Evolutionary conservation across 192 early-diverging fungal species (phyloP).

Genomic region (Funneliformis geosporum): DNA sequence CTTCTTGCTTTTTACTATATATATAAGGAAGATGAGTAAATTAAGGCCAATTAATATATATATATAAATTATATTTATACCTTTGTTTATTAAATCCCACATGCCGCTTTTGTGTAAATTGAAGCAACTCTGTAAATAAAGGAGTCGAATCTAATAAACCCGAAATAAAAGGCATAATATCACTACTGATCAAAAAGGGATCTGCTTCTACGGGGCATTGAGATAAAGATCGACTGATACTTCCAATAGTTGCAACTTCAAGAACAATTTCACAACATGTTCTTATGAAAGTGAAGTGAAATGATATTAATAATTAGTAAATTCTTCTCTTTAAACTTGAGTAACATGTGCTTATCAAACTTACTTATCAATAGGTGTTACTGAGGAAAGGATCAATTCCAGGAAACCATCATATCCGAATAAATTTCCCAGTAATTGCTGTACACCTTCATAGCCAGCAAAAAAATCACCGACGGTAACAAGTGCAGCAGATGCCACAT

Average conservation of each 20-base stretch:
- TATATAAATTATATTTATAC: background rate
- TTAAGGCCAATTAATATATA: background rate
- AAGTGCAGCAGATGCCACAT: slow-evolving; percentile 43
- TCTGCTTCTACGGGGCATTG: slow-evolving; percentile 38
- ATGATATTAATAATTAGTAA: background rate
- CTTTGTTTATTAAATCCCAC: slow-evolving; percentile 4
- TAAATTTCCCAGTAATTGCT: slow-evolving; percentile 34
- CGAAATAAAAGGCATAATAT: slow-evolving; percentile 45
- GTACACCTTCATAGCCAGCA: slow-evolving; percentile 42
- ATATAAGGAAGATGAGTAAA: background rate
- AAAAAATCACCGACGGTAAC: slow-evolving; percentile 45
- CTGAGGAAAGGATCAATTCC: slow-evolving; percentile 42
- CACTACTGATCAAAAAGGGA: slow-evolving; percentile 41
- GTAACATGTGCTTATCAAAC: background rate
- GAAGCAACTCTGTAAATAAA: slow-evolving; percentile 34
- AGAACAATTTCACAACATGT: slow-evolving; percentile 43
- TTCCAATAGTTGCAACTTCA: slow-evolving; percentile 45
- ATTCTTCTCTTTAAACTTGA: background rate
- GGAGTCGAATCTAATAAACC: slow-evolving; percentile 32
- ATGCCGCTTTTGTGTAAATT: slow-evolving; percentile 31
- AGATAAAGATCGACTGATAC: slow-evolving; percentile 38
- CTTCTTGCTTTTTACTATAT: background rate
- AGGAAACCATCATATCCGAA: slow-evolving; percentile 48
- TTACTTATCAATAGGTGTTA: slow-evolving; percentile 44
- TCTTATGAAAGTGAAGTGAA: slow-evolving; percentile 9